Evolutionary conservation across 139 green algal genomes (phyloP).

Genomic region (Chlorella sp.): DNA sequence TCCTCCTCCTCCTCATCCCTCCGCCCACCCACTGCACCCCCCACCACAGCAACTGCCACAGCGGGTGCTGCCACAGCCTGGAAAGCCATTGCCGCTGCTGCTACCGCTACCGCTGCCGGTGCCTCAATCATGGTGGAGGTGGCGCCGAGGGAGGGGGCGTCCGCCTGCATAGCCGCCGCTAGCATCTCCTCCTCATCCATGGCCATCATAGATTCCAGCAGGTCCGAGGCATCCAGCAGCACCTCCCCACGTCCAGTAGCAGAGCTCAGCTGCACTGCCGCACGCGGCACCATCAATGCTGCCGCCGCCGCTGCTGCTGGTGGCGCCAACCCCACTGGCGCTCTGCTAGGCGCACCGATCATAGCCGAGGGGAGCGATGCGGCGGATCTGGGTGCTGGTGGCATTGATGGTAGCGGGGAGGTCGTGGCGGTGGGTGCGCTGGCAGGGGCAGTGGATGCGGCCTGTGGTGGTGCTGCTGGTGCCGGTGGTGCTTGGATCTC

Average conservation of each 20-base stretch:
- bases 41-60: neutral
- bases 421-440: too few relatives aligned
- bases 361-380: too few relatives aligned
- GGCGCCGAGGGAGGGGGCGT: too few relatives aligned
- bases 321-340: too few relatives aligned
- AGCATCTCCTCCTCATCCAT: neutral
- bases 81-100: too few relatives aligned
- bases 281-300: neutral
- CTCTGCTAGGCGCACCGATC: too few relatives aligned
- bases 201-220: conserved; percentile 5
- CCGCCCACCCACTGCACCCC: neutral
- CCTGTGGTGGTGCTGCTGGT: neutral
- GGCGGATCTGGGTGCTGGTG: too few relatives aligned
- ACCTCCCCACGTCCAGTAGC: neutral
- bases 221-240: conserved; percentile 2
- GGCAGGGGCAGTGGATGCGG: neutral
- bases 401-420: too few relatives aligned
- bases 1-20: conserved; percentile 3
- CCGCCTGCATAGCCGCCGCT: neutral
- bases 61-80: too few relatives aligned
- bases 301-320: too few relatives aligned
- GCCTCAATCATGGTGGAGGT: too few relatives aligned
- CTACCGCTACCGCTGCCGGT: too few relatives aligned
- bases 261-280: neutral
- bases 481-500: neutral